Evolutionary conservation across 2,329 filamentous ascomycete genomes (phyloP), one percentile per base, ranked within the genome.

Genomic region (Juglanconis juglandina): DNA sequence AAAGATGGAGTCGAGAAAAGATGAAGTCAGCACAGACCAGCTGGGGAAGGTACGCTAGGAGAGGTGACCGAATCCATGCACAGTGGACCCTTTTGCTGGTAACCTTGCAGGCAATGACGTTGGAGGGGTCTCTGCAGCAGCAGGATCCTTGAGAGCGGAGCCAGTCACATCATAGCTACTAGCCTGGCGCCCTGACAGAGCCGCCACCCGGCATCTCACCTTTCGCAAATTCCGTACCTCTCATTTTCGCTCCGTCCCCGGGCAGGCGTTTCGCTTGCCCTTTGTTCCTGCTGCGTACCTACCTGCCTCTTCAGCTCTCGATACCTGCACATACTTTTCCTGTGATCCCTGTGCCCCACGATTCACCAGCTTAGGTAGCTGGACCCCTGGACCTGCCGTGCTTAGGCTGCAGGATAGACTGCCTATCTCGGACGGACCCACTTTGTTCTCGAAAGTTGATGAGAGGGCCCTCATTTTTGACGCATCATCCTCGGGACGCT

Each of bases 401-500:
- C 24, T 24, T 24, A 24, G 24, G 2, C 24, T 24, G 24, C 50
- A 53, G 37, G 13, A 30, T 33, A 53, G 44, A 56, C 54, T 56
- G 44, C 44, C 54, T 50, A 50, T 49, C 54, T 56, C 24, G 46
- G 46, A 33, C 46, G 34, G 47, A 30, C 48, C 55, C 55, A 57
- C 55, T 51, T 57, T 50, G 55, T 57, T 57, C 55, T 57, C 55
- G 55, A 57, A 57, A 57, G 47, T 34, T 48, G 53, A 47, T 30
- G 53, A 42, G 47, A 42, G 41, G 48, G 33, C 35, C 41, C 24
- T 35, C 52, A 35, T 54, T 39, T 39, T 39, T 11, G 35, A 11
- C 8, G 35, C 35, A 39, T 39, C 35, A 7, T 39, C 35, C 35
- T 11, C 24, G 24, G 24, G 24, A 24, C 24, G 24, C 24, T 24